Evolutionary conservation across 2,329 filamentous ascomycete genomes (phyloP), one percentile per base, ranked within the genome.

Genomic region (Diaporthe vaccinii): DNA sequence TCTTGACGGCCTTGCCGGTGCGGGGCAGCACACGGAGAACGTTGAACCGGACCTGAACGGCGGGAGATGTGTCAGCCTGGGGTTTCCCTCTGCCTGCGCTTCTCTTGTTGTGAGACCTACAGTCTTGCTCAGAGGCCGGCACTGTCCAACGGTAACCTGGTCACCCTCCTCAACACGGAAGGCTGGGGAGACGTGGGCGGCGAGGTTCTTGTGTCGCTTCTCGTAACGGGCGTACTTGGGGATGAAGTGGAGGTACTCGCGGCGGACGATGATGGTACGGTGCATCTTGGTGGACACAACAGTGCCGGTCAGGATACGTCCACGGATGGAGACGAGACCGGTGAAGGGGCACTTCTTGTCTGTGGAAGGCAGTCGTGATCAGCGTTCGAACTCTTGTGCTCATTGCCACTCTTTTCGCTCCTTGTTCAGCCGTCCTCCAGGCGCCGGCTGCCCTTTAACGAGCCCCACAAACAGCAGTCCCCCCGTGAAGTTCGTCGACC

Each of bases 321-420:
- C 97, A 91, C 97, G 97, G 91, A 99, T 99, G 81, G 97, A 98
- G 87, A 99, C 96, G 87, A 96, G 91, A 87, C 97, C 97, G 83
- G 95, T 98, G 94, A 99, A 99, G 82, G 97, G 97, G 94, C 97
- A 99, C 93, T 99, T 99, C 95, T 99, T 99, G 94, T 99, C 97
- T 98, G 85, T 84, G 80, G 9, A n/a, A 58, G 31, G 77, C 34
- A 75, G 22, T 65, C 22, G 34, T 25, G 25, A 72, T 78, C 72
- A 75, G 78, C 78, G 58, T 74, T 71, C 71, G 46, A 62, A 14
- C 7, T 8, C 36, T 25, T 15, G 34, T 25, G 28, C 44, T 39
- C 53, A 22, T 20, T 71, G 34, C 41, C 51, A 62, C 57, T 67
- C 31, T 8, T n/a, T 53, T 51, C 67, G 3, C 62, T 49, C 46